A percentile compares a stretch with the other conserved stretches of the same genome.
phyloP scores from a whole-genome alignment of 331 rosid genomes.

The Arachis monticola region DNA sequence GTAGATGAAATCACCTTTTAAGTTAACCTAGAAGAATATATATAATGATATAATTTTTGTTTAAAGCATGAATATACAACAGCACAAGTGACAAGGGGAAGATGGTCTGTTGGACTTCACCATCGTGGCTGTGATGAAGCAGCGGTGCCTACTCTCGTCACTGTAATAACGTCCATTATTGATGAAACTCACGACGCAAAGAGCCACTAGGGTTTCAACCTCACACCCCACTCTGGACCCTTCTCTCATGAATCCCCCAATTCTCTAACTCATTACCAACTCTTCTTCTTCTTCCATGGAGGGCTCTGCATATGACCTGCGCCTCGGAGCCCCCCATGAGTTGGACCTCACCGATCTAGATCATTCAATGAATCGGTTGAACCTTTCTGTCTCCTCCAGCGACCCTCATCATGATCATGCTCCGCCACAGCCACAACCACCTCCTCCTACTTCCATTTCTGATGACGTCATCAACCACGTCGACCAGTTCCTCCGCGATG shows the following conservation, averaged over 20 bases:
- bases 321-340: slow-evolving; percentile 79
- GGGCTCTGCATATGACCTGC: slow-evolving; percentile 92
- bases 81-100: too few relatives aligned
- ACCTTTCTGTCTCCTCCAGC: slow-evolving; percentile 60
- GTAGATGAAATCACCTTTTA: too few relatives aligned
- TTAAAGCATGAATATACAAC: too few relatives aligned
- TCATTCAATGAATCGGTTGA: slow-evolving; percentile 79
- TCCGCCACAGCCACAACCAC: slow-evolving; percentile 24
- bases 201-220: neutral
- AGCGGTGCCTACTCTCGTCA: too few relatives aligned
- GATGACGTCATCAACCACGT: slow-evolving; percentile 75
- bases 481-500: slow-evolving; percentile 96
- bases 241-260: neutral
- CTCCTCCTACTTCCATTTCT: slow-evolving; percentile 40
- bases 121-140: too few relatives aligned
- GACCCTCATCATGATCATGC: slow-evolving; percentile 41
- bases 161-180: too few relatives aligned
- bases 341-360: slow-evolving; percentile 97
- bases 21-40: too few relatives aligned
- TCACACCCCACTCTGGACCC: neutral
- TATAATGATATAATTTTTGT: too few relatives aligned
- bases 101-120: too few relatives aligned
- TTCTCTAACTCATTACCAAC: slow-evolving; percentile 20
- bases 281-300: slow-evolving; percentile 56
- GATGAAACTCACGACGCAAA: neutral